Evolutionary conservation across 2,329 filamentous ascomycete genomes (phyloP), one percentile per base, ranked within the genome.

Genomic region (Setomelanomma holmii): DNA sequence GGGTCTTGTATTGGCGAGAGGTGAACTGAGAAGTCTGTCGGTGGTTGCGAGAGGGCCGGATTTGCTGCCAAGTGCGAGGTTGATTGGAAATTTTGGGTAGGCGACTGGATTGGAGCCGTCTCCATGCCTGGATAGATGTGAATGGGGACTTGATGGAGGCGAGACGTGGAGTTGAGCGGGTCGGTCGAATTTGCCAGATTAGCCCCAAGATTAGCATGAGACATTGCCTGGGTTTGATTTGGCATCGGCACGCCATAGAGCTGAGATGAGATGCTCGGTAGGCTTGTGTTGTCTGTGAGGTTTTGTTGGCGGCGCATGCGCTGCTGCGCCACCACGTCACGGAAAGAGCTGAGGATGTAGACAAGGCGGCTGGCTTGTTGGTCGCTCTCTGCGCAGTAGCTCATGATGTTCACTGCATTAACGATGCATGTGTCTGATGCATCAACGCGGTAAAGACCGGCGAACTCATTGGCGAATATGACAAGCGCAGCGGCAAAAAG

Each of bases 401-500:
- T 66, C 71, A 77, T 75, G 39, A 77, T 69, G n/a, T 61, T 71
- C 42, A 76, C 65, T 5, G 72, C 67, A 39, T 76, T 76, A 7
- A 63, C 47, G 22, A 77, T 76, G 57, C 69, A 74, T 2, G 69
- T 63, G 35, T 75, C 71, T 4, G 72, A 69, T 4, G 66, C 61
- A 14, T 69, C 61, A 19, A 73, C 69, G 11, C 57, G 50, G 45
- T 75, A 74, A 0, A 76, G 66, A 1, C 59, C 62, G 5, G 73
- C 70, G 43, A 77, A 77, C 24, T 77, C 74, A 50, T 76, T 77
- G 11, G 75, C 64, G 17, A 77, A 62, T 14, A 78, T 68, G 14
- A 77, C 66, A 1, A 78, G 63, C 1, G 75, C 68, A 6, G 75
- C 75, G 7, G 75, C 71, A 42, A 77, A 77, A 46, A 76, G 71